These are phyloP conservation scores for Akanthomyces uredinophilus DNA, from an alignment of 2,329 filamentous ascomycete genomes.

Conservation along the genomic window DNA sequence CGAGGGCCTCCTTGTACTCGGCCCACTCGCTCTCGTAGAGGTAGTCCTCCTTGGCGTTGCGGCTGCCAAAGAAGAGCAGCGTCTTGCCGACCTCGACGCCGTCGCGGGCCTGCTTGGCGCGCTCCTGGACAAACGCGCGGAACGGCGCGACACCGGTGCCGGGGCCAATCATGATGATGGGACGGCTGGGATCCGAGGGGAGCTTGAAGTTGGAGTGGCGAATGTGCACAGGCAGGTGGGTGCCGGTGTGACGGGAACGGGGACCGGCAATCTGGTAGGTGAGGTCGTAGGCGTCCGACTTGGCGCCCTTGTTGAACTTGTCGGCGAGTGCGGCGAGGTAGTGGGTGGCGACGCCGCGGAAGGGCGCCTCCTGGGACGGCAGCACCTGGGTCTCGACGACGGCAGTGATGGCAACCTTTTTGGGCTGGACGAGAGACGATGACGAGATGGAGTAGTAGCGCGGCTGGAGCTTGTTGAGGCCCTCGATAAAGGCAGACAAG, in stretches of 20 bases:
- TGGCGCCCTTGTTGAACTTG: constrained; percentile 85
- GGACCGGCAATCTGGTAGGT: constrained; percentile 85
- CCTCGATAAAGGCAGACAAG: constrained; percentile 92
- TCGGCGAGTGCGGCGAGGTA: constrained; percentile 92
- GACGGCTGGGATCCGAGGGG: constrained; percentile 88
- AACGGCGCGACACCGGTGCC: constrained; percentile 97
- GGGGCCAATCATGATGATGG: constrained; percentile 92
- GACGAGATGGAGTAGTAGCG: constrained; percentile 99
- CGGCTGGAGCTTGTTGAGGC: constrained; percentile 88
- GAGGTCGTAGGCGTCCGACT: constrained; percentile 75
- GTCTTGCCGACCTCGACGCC: constrained; percentile 83
- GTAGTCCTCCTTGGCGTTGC: constrained; percentile 84
- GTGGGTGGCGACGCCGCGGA: constrained; percentile 95
- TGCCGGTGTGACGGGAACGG: constrained; percentile 93
- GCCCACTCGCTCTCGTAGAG: constrained; percentile 89
- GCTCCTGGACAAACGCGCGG: constrained; percentile 90
- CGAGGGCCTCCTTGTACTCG: constrained; percentile 78
- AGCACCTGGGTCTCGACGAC: constrained; percentile 82
- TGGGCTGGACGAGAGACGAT: constrained; percentile 86
- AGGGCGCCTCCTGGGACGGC: constrained; percentile 69
- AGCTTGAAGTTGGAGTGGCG: constrained; percentile 99
- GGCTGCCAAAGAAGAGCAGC: constrained; percentile 91
- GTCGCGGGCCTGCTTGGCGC: constrained; percentile 73
- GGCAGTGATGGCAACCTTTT: constrained; percentile 92
- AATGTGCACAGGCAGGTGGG: constrained; percentile 91